phyloP scores from a whole-genome alignment of 2,329 filamentous ascomycete genomes.

The Byssothecium circinans region DNA sequence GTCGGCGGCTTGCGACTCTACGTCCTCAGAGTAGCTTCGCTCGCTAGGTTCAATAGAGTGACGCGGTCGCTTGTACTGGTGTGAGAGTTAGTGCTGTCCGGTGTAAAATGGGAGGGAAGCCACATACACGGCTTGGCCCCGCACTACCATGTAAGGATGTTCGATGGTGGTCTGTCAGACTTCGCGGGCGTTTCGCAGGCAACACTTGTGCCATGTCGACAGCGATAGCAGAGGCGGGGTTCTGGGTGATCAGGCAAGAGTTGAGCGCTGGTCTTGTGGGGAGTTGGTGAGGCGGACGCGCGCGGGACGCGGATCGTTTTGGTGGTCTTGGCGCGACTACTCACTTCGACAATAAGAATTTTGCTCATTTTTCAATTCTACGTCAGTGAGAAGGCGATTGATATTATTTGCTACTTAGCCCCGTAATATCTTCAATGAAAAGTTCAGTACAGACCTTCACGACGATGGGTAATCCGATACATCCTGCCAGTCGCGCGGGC shows the following conservation, averaged over 20 bases:
- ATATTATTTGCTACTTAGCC: no score
- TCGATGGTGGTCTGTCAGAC: conserved; percentile 17
- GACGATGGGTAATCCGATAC: no score
- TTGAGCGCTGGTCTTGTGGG: neutral
- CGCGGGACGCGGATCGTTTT: neutral
- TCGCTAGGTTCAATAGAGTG: conserved; percentile 27
- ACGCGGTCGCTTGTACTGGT: conserved; percentile 37
- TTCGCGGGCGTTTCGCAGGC: conserved; percentile 37
- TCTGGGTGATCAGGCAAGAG: neutral
- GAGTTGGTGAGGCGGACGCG: neutral
- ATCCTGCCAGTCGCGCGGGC: neutral
- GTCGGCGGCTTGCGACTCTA: conserved; percentile 14
- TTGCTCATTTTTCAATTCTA: no score
- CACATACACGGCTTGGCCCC: conserved; percentile 23
- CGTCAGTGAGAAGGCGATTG: no score
- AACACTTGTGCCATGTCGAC: conserved; percentile 31
- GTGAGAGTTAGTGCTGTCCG: conserved; percentile 12
- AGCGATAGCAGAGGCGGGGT: conserved; percentile 1
- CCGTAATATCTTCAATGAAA: no score
- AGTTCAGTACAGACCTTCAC: no score
- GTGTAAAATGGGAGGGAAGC: neutral
- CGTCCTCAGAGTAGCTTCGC: conserved; percentile 16
- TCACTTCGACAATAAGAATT: no score
- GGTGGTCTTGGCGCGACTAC: neutral
- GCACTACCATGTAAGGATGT: conserved; percentile 11